phyloP scores from a whole-genome alignment of 768 basidiomycete species.

The Clitopilus hobsonii region DNA sequence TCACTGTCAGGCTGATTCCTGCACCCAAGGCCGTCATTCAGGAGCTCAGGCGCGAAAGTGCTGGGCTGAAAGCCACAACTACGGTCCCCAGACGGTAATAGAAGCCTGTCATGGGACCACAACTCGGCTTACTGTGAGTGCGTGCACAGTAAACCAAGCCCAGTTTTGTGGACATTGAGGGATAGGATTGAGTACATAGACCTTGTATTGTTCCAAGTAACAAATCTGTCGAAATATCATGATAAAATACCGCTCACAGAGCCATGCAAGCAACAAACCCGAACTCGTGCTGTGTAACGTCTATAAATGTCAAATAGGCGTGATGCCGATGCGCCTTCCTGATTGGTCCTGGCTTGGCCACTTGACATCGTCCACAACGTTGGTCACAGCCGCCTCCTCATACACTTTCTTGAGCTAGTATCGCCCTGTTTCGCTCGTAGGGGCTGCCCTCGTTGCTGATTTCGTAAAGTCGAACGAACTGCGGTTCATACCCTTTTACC shows the following conservation, averaged over 20 bases:
- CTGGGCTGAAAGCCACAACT: slow-evolving; percentile 24
- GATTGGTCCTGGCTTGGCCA: neutral
- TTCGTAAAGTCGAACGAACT: neutral
- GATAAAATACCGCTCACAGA: too few species aligned
- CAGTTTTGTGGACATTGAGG: too few species aligned
- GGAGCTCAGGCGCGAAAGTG: slow-evolving; percentile 72
- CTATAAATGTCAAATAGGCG: slow-evolving; percentile 1
- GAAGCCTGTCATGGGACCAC: slow-evolving; percentile 2
- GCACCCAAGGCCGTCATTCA: slow-evolving; percentile 69
- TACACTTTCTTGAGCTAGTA: neutral
- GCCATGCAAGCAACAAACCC: neutral
- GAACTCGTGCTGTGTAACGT: neutral
- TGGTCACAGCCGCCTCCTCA: neutral
- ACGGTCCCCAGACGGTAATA: neutral
- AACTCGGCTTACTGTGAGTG: slow-evolving; percentile 11
- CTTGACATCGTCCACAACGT: slow-evolving; percentile 1
- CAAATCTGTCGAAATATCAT: too few species aligned
- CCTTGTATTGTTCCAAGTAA: too few species aligned
- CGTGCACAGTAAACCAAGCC: neutral
- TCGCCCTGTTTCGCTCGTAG: neutral
- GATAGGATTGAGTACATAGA: too few species aligned
- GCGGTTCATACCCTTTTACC: slow-evolving; percentile 1
- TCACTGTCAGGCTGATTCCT: neutral
- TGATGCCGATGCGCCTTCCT: slow-evolving; percentile 1
- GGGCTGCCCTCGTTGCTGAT: neutral